A percentile compares a stretch with the other conserved stretches of the same genome.
phyloP scores from a whole-genome alignment of 805 yeast genomes.

The Lachancea mirantina region DNA sequence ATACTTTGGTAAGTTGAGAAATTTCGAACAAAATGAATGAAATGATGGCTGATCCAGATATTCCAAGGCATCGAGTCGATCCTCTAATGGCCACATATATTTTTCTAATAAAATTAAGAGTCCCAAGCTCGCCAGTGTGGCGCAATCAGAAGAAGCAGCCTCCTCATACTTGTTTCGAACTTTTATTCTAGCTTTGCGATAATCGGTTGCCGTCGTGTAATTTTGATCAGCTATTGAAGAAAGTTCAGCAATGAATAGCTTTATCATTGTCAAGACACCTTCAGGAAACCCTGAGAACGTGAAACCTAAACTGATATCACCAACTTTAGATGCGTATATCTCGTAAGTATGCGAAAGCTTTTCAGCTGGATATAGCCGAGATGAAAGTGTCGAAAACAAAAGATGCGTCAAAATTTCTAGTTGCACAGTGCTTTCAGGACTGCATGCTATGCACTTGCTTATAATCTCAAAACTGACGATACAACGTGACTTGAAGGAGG shows the following conservation, averaged over 20 bases:
- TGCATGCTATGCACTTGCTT: conserved; percentile 25
- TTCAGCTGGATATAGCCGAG: conserved; percentile 46
- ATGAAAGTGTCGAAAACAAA: conserved; percentile 35
- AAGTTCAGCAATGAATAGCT: conserved; percentile 31
- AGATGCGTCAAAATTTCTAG: conserved; percentile 49
- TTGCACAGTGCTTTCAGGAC: conserved; percentile 37
- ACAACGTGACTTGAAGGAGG: conserved; percentile 26
- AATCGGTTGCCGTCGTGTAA: conserved; percentile 27
- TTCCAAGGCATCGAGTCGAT: conserved; percentile 51
- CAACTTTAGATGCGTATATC: conserved; percentile 45
- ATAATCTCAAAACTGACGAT: conserved; percentile 43
- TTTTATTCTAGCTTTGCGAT: conserved; percentile 41
- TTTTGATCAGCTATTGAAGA: conserved; percentile 15
- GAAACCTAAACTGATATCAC: conserved; percentile 47
- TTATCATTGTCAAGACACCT: conserved; percentile 34
- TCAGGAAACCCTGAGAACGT: conserved; percentile 46
- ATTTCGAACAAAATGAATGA: conserved; percentile 21
- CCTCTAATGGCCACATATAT: conserved; percentile 46
- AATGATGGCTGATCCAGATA: conserved; percentile 36
- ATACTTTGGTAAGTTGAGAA: conserved; percentile 29
- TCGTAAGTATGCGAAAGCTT: conserved; percentile 53
- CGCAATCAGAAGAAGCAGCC: conserved; percentile 38
- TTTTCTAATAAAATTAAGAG: conserved; percentile 49
- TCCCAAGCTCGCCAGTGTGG: conserved; percentile 44
- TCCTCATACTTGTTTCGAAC: conserved; percentile 42